Base-by-base conservation (phyloP, 129 eudicot species). In the Arctium lappa region DNA sequence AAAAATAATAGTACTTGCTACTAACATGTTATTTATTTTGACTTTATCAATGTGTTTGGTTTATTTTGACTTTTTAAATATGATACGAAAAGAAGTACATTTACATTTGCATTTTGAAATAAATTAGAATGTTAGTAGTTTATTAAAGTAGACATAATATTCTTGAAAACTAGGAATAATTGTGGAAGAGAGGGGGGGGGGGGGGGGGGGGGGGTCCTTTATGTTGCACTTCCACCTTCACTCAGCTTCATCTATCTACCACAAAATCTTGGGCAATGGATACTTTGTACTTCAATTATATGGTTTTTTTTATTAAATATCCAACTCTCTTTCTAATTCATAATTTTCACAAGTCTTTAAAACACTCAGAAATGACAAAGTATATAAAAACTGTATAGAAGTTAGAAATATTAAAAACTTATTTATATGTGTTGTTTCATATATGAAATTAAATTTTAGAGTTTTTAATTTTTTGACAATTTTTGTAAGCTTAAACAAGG, bases 171-270 rank as follows among this genome's bases (percentile, higher is more conserved):
- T 7, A 18, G 69, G 82, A 38, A 77, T 33, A 34, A 77, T 77
- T 53, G 82, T 34, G 66, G 78, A 69, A 15, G 65, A 53, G 18
- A 53, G 4, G 27, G 16, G 27, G 86, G 81, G 82, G 86, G 86
- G 81, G 82, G 86, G 27, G 16, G 27, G 4, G 27, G 16, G 27
- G 86, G 81, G 82, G 86, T 76, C 86, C 42, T 22, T 22, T 71
- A 77, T n/a, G 68, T 68, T 34, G 78, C 70, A 42, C 78, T 69
- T 48, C 62, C 68, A 48, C 39, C 82, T 76, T 70, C 40, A 77
- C 73, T 69, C 78, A 83, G 42, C 34, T 77, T 83, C 72, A 77
- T 77, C 82, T 53, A 83, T 77, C 66, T 48, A 12, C 62, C 62
- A 77, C 72, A 8, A 77, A 32, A 83, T 76, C 6, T 76, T 83